These are phyloP conservation scores for Leptographium galeiforme DNA, from an alignment of 2,329 filamentous ascomycete species.

Conservation along the genomic window DNA sequence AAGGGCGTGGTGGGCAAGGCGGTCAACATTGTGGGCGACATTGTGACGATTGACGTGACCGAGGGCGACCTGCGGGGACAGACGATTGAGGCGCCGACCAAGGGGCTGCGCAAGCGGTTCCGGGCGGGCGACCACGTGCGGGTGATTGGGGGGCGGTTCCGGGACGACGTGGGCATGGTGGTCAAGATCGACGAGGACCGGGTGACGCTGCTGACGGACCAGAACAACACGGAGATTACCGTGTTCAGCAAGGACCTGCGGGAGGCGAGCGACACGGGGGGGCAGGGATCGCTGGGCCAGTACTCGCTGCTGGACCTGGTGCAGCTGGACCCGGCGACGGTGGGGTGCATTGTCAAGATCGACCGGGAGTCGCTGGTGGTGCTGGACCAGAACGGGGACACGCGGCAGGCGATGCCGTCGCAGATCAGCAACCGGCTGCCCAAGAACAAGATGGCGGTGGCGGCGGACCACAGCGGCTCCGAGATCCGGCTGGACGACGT, in stretches of 20 bases:
- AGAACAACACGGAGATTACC: conserved; percentile 84
- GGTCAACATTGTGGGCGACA: conserved; percentile 76
- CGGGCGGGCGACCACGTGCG: conserved; percentile 93
- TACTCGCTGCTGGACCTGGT: conserved; percentile 90
- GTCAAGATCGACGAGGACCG: conserved; percentile 86
- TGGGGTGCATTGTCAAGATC: conserved; percentile 87
- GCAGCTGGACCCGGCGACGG: conserved; percentile 82
- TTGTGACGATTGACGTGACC: conserved; percentile 75
- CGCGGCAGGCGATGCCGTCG: conserved; percentile 72
- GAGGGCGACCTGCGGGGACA: conserved; percentile 74
- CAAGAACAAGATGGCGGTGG: conserved; percentile 69
- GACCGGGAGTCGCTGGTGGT: conserved; percentile 86
- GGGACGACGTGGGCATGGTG: conserved; percentile 93
- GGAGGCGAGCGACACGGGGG: conserved; percentile 83
- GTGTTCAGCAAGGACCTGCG: conserved; percentile 96
- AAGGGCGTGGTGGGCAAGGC: conserved; percentile 80
- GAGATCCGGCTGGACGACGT: conserved; percentile 88
- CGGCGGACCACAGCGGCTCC: conserved; percentile 82
- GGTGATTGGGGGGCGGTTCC: conserved; percentile 88
- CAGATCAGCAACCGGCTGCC: conserved; percentile 85
- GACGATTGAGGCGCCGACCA: conserved; percentile 82
- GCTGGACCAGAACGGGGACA: conserved; percentile 78
- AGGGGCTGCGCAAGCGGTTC: conserved; percentile 86
- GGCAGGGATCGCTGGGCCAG: conserved; percentile 70
- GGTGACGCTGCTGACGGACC: conserved; percentile 85